Base-by-base conservation (phyloP, 768 basidiomycete species). In the Serendipita sp. region DNA sequence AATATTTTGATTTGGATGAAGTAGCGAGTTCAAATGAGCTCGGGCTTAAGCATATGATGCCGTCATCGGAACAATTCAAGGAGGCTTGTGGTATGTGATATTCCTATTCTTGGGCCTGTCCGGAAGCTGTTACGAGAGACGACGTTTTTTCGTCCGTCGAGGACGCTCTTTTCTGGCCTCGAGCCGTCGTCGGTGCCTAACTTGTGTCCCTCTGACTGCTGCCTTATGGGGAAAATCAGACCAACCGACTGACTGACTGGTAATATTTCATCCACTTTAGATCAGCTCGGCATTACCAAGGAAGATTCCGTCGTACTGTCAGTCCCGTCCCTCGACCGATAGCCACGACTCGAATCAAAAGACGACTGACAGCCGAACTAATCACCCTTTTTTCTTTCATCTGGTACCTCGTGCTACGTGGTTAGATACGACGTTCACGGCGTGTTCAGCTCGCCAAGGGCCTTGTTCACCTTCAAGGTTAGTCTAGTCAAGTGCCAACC, bases 41-140 rank as follows among this genome's bases (percentile, higher is more conserved):
- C 3, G 89, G 88, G 11, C 77, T 98, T 28, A 88, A 88, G 70
- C 96, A 99, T 75, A 98, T 98, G 93, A 85, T 98, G 80, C 96
- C 96, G 16, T 74, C 78, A 38, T 77, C 75, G 41, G 78, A 81
- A 48, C 75, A 77, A 41, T 98, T 98, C 73, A 85, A 86, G 30
- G 78, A 81, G 65, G 86, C 89, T 7, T 24, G 24, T 24, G 24
- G 24, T 24, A 24, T 24, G 24, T 24, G 24, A 24, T 24, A 24
- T 24, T 24, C 24, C 28, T 24, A 18, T 41, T 32, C 16, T 16
- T 64, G 34, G 16, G 24, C 15, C 18, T 13, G 18, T 46, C 13
- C 45, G 45, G 13, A 46, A 13, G 24, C 45, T 46, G 1, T 18
- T 18, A 13, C 45, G 13, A 24, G 24, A 24, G 1, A 24, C 24